These are phyloP conservation scores for Scenedesmus sp. DNA, from an alignment of 163 green algal species.

Conservation along the genomic window DNA sequence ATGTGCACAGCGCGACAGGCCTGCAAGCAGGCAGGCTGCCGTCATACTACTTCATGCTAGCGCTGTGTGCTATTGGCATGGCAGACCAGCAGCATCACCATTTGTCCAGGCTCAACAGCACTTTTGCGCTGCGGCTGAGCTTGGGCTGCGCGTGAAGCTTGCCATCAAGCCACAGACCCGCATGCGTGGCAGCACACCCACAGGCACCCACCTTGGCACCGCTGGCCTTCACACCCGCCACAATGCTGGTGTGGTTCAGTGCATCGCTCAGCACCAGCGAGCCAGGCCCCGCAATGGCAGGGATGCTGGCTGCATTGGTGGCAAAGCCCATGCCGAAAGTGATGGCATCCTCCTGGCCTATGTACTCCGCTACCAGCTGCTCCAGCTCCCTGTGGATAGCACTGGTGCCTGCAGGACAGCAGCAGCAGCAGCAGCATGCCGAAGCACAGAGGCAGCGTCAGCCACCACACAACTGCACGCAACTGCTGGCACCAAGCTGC, in stretches of 20 bases:
- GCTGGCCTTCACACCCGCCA: conserved; percentile 86
- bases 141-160: too few relatives aligned
- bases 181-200: too few relatives aligned
- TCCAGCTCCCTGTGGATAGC: conserved; percentile 89
- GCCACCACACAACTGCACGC: neutral
- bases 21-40: neutral
- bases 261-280: conserved; percentile 95
- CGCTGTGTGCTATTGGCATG: too few relatives aligned
- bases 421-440: neutral
- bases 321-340: conserved; percentile 99
- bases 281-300: conserved; percentile 83
- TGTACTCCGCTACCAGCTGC: conserved; percentile 84
- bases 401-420: conserved; percentile 73
- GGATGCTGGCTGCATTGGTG: conserved; percentile 96
- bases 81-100: too few relatives aligned
- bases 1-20: too few relatives aligned
- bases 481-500: neutral
- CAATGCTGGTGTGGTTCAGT: conserved; percentile 98
- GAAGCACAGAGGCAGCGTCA: neutral
- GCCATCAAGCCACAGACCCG: too few relatives aligned
- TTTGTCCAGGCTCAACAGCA: too few relatives aligned
- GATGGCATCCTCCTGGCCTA: conserved; percentile 92
- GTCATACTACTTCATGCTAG: too few relatives aligned
- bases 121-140: too few relatives aligned
- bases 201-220: conserved; percentile 63